Conservation (phyloP, 306 rosid species). For the Argentina anserina region DNA sequence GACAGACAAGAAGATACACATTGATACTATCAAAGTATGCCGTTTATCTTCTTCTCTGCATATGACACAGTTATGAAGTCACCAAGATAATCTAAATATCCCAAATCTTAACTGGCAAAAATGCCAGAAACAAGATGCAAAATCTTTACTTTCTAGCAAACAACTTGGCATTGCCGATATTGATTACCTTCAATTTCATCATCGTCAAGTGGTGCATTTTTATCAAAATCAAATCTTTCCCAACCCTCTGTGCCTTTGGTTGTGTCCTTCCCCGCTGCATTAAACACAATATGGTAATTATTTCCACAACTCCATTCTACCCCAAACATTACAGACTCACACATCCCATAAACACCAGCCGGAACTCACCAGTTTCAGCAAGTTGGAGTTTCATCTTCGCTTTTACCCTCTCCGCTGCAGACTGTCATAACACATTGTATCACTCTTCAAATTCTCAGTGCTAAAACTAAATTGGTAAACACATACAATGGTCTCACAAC, state of each 20-base stretch:
- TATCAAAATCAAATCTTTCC: slow-evolving; percentile 83
- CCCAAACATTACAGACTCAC: neutral
- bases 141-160: neutral
- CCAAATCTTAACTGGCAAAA: too few relatives aligned
- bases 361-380: slow-evolving; percentile 63
- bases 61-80: neutral
- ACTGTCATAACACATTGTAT: slow-evolving; percentile 40
- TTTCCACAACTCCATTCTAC: neutral
- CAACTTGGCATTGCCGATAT: neutral
- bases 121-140: neutral
- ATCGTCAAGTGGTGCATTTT: slow-evolving; percentile 91
- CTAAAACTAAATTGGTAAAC: neutral
- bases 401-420: slow-evolving; percentile 84
- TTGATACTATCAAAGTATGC: neutral
- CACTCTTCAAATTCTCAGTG: neutral
- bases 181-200: slow-evolving; percentile 65
- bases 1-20: neutral
- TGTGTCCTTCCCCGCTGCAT: slow-evolving; percentile 62
- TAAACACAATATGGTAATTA: slow-evolving; percentile 6
- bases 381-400: slow-evolving; percentile 96
- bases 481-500: neutral
- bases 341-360: neutral
- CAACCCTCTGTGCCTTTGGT: slow-evolving; percentile 72
- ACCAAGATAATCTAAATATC: neutral
- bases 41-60: neutral